Conservation (phyloP, 2,329 filamentous ascomycete species). For the Exophiala aquamarina region DNA sequence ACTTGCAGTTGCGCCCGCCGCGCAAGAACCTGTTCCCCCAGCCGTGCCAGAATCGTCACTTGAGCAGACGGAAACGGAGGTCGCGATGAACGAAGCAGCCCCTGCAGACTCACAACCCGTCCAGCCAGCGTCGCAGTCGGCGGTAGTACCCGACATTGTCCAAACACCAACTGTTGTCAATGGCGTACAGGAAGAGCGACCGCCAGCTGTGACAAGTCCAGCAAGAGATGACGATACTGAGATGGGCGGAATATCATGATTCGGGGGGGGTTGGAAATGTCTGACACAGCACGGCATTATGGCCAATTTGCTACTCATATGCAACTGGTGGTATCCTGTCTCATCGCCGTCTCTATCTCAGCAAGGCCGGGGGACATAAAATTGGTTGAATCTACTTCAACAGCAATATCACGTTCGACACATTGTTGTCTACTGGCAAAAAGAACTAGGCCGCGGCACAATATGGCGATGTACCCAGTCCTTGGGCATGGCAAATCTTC, state of each 20-base stretch:
- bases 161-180: constrained; percentile 7
- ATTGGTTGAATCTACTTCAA: too few species aligned
- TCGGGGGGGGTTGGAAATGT: background rate
- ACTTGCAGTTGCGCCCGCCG: constrained; percentile 2
- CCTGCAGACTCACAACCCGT: too few species aligned
- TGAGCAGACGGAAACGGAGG: constrained; percentile 4
- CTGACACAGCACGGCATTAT: too few species aligned
- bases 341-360: too few species aligned
- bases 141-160: background rate
- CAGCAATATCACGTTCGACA: too few species aligned
- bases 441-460: too few species aligned
- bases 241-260: constrained; percentile 23
- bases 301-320: too few species aligned
- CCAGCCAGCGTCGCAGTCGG: constrained; percentile 2
- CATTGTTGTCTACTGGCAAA: too few species aligned
- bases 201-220: constrained; percentile 3
- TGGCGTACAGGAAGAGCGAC: constrained; percentile 11
- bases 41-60: constrained; percentile 1
- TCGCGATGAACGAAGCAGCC: constrained; percentile 10
- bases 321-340: too few species aligned
- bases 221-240: constrained; percentile 22
- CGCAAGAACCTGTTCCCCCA: constrained; percentile 1
- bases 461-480: too few species aligned
- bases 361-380: too few species aligned
- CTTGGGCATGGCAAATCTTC: too few species aligned